Evolutionary conservation across 2,329 filamentous ascomycete genomes (phyloP).

Genomic region (Calcarisporium arbuscula): DNA sequence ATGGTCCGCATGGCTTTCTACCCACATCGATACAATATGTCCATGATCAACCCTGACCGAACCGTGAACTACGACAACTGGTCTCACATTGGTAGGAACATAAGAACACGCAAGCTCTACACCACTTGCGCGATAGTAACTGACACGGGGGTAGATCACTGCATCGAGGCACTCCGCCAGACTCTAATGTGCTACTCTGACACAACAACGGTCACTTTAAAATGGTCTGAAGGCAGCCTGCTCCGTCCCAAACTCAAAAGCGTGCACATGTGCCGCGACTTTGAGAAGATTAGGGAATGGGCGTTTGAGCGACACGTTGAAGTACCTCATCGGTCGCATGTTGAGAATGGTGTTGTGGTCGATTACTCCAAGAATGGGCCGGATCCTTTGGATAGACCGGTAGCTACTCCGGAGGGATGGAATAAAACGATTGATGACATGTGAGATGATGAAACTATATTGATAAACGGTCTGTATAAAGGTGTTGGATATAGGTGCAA

Average conservation of each 20-base stretch:
- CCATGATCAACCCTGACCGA: constrained; percentile 6
- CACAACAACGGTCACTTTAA: constrained; percentile 5
- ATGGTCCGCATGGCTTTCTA: constrained; percentile 5
- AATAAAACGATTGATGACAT: constrained; percentile 4
- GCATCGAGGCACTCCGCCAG: constrained; percentile 8
- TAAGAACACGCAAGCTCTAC: not conserved
- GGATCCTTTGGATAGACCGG: constrained; percentile 1
- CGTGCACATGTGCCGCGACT: constrained; percentile 8
- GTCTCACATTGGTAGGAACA: constrained; percentile 6
- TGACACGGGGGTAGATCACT: no score
- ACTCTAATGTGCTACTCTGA: constrained; percentile 8
- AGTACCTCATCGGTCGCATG: constrained; percentile 3
- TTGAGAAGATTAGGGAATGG: constrained; percentile 7
- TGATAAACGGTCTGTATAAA: no score
- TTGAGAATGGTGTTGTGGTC: constrained; percentile 3
- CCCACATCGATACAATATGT: constrained; percentile 7
- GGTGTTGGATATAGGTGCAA: no score
- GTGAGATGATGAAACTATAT: no score
- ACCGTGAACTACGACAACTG: constrained; percentile 6
- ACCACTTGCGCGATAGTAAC: no score
- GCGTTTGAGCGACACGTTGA: not conserved
- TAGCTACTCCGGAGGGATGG: not conserved
- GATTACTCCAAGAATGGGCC: constrained; percentile 1
- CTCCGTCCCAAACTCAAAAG: constrained; percentile 3
- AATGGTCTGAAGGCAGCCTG: constrained; percentile 1